Evolutionary conservation across 139 green algal genomes (phyloP).

Genomic region (Chlamydomonas incerta): DNA sequence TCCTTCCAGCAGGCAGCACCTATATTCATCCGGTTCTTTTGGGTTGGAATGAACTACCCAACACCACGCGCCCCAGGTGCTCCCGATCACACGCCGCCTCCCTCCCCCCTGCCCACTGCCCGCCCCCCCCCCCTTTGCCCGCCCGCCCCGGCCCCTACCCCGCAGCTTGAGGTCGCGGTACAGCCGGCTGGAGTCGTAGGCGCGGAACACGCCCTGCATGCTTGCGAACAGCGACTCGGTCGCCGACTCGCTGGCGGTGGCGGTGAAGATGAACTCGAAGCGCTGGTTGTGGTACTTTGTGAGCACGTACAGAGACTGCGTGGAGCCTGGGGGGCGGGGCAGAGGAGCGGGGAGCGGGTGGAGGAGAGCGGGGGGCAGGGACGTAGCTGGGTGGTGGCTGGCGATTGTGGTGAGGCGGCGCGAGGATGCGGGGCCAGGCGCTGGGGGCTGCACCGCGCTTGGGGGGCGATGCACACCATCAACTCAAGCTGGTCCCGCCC

Average conservation of each 20-base stretch:
- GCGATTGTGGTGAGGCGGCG: too few species aligned
- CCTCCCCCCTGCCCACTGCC: neutral
- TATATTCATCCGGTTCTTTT: too few species aligned
- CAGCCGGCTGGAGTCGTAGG: conserved; percentile 75
- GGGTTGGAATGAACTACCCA: too few species aligned
- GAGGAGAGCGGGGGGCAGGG: too few species aligned
- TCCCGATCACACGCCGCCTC: too few species aligned
- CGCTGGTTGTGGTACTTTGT: conserved; percentile 70
- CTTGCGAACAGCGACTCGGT: conserved; percentile 57
- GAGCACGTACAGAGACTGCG: conserved; percentile 64
- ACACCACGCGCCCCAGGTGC: too few species aligned
- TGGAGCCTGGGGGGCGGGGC: conserved; percentile 44
- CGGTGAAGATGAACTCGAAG: conserved; percentile 85
- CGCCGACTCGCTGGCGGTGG: conserved; percentile 43
- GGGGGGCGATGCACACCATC: too few species aligned
- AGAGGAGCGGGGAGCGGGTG: neutral
- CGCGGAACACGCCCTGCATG: conserved; percentile 67
- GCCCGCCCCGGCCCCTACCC: conserved; percentile 26
- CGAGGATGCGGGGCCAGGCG: too few species aligned
- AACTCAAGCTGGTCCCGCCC: too few species aligned
- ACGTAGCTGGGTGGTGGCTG: too few species aligned
- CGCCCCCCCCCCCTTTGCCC: neutral
- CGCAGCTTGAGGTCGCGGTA: conserved; percentile 79
- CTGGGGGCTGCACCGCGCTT: too few species aligned
- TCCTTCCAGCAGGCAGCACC: too few species aligned